Evolutionary conservation across 2,329 filamentous ascomycete genomes (phyloP).

Genomic region (Ceratocystis albifundus): DNA sequence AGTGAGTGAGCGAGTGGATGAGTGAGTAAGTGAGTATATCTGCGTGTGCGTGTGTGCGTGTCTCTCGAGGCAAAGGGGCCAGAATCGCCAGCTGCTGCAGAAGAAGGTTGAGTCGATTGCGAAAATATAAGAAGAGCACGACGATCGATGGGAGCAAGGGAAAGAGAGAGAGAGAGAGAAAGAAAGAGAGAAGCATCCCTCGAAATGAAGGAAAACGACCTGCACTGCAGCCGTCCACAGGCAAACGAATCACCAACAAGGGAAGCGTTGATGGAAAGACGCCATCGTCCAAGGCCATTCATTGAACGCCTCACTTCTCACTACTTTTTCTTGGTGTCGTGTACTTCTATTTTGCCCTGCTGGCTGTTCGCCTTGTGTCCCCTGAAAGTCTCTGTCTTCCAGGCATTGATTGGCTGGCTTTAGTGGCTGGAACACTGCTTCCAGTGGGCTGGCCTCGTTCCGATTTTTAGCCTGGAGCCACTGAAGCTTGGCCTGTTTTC

Average conservation of each 20-base stretch:
- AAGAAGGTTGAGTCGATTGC: neutral
- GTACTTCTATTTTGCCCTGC: neutral
- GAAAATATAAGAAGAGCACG: neutral
- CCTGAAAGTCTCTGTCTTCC: neutral
- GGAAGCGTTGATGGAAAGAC: neutral
- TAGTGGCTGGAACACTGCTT: slow-evolving; percentile 5
- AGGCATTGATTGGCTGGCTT: neutral
- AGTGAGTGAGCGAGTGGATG: no score
- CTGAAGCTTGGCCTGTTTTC: neutral
- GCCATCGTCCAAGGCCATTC: neutral
- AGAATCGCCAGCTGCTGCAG: neutral
- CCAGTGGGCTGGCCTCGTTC: slow-evolving; percentile 5
- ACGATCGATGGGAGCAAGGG: neutral
- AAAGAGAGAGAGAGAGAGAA: no score
- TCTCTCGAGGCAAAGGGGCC: neutral
- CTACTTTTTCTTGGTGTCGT: neutral
- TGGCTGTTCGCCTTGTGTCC: neutral
- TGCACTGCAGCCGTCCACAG: neutral
- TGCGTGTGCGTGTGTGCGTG: no score
- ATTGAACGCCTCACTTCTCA: neutral
- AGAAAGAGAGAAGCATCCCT: neutral
- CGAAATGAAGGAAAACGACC: neutral
- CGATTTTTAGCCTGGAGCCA: neutral
- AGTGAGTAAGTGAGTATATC: no score
- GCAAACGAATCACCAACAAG: neutral